phyloP scores from a whole-genome alignment of 345 rosid genomes.

The Crucihimalaya himalaica region DNA sequence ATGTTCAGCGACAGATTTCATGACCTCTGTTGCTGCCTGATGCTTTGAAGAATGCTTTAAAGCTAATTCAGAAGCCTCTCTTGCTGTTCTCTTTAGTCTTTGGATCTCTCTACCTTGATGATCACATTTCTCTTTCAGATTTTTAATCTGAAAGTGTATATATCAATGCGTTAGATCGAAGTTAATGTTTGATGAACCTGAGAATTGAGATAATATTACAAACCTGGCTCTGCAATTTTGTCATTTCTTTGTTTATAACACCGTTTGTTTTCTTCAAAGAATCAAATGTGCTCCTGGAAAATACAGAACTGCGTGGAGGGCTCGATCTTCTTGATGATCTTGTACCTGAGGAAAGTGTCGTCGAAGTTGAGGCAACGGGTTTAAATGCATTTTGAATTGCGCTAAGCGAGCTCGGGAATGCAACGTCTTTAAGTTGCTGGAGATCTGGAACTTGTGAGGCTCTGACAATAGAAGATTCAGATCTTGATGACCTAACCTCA shows the following conservation, averaged over 20 bases:
- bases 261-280: constrained; percentile 88
- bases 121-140: constrained; percentile 66
- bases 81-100: constrained; percentile 48
- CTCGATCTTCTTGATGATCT: constrained; percentile 66
- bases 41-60: constrained; percentile 56
- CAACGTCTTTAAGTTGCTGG: constrained; percentile 63
- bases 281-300: constrained; percentile 73
- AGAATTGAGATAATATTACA: background rate
- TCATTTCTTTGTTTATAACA: constrained; percentile 70
- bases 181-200: background rate
- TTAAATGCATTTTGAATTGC: constrained; percentile 65
- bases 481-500: constrained; percentile 64
- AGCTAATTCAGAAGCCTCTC: constrained; percentile 56
- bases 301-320: constrained; percentile 65
- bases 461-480: constrained; percentile 56
- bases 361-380: constrained; percentile 37
- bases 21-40: constrained; percentile 55
- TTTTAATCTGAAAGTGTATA: constrained; percentile 50
- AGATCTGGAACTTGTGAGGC: constrained; percentile 79
- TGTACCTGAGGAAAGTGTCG: constrained; percentile 13
- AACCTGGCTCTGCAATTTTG: constrained; percentile 77
- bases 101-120: constrained; percentile 64
- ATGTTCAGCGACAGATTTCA: constrained; percentile 60
- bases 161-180: background rate
- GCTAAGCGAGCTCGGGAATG: constrained; percentile 74